Conservation (phyloP, 1,284 basidiomycete species). For the Pholiota adiposa region DNA sequence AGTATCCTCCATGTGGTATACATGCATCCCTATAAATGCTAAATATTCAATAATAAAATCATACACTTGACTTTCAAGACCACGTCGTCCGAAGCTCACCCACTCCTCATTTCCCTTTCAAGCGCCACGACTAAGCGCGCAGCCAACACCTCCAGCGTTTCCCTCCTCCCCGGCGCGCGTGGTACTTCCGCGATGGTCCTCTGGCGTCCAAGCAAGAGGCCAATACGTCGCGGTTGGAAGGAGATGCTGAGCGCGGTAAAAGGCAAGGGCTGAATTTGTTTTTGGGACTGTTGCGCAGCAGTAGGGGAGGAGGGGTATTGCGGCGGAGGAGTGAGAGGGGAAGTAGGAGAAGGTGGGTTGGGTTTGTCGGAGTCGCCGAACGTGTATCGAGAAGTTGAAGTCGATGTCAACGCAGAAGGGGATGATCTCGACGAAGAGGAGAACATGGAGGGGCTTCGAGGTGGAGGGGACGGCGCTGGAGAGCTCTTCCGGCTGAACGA, state of each 20-base stretch:
- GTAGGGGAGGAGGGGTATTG: neutral
- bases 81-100: no score
- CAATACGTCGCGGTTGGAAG: conserved; percentile 62
- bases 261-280: conserved; percentile 43
- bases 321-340: conserved; percentile 3
- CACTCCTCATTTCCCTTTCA: conserved; percentile 17
- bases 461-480: conserved; percentile 22
- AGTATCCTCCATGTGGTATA: no score
- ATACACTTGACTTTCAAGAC: no score
- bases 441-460: conserved; percentile 41
- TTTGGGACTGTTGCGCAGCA: neutral
- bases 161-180: conserved; percentile 41
- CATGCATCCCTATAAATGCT: no score
- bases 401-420: conserved; percentile 36
- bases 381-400: no score
- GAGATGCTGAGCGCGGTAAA: conserved; percentile 59
- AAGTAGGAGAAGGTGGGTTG: neutral
- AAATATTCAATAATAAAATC: no score
- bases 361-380: no score
- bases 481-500: neutral
- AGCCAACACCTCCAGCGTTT: conserved; percentile 63
- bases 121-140: conserved; percentile 26
- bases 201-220: conserved; percentile 54
- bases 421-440: conserved; percentile 41
- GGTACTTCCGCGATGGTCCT: conserved; percentile 62